These are phyloP conservation scores for Cyphellophora attinorum DNA, from an alignment of 2,329 filamentous ascomycete species.

Conservation along the genomic window DNA sequence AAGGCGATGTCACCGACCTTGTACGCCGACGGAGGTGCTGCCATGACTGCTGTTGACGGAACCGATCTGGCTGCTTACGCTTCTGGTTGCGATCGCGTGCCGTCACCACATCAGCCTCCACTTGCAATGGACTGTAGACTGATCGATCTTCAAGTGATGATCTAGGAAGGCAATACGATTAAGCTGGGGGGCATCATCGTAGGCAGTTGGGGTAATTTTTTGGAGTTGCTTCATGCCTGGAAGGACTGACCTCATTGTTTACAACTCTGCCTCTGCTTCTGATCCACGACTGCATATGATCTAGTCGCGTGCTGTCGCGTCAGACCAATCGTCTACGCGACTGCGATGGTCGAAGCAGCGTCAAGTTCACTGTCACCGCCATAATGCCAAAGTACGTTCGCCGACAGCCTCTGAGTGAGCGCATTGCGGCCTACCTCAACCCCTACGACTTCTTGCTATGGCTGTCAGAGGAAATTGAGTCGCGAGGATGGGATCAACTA, in stretches of 20 bases:
- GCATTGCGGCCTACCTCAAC: slow-evolving; percentile 71
- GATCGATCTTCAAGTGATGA: no score
- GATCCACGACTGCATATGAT: no score
- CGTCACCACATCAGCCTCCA: no score
- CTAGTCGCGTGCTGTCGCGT: not conserved
- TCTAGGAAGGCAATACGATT: not conserved
- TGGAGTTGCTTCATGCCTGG: no score
- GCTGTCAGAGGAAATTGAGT: slow-evolving; percentile 86
- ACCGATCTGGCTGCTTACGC: no score
- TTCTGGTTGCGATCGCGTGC: no score
- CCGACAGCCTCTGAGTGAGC: slow-evolving; percentile 66
- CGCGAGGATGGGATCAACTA: slow-evolving; percentile 77
- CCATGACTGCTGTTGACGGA: slow-evolving; percentile 45
- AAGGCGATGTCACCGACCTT: slow-evolving; percentile 29
- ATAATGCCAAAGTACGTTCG: slow-evolving; percentile 73
- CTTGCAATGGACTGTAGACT: no score
- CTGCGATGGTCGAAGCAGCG: slow-evolving; percentile 7
- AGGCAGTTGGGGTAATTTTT: no score
- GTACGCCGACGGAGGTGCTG: slow-evolving; percentile 49
- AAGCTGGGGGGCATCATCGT: not conserved
- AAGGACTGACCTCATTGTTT: slow-evolving; percentile 1
- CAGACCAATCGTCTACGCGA: not conserved
- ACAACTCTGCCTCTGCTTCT: not conserved
- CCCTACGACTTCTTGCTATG: slow-evolving; percentile 84
- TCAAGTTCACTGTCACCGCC: not conserved